Evolutionary conservation across 2,329 filamentous ascomycete species (phyloP), one percentile per base, ranked within the genome.

Genomic region (Diaporthe sp.): DNA sequence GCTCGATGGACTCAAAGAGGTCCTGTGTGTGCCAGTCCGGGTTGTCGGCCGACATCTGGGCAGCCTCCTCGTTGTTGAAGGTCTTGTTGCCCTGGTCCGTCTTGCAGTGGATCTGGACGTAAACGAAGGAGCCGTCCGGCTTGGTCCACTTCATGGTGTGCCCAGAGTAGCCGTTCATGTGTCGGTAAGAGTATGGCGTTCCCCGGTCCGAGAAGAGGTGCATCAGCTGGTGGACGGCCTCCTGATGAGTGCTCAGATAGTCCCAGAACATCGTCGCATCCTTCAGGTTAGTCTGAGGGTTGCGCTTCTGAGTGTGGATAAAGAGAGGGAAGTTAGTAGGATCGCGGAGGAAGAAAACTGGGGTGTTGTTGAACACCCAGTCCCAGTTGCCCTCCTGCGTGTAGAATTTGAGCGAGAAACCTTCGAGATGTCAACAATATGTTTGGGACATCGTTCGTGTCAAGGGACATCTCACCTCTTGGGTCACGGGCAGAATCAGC

Each of bases 401-500:
- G 80, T 95, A 95, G 79, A 94, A 91, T 82, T 94, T 94, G 74
- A 94, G 83, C 0, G 94, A 93, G 78, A 95, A 96, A 1, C 77
- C 77, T 74, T 25, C 3, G 3, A n/a, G 1, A 39, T n/a, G 69
- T 72, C 28, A 73, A 70, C 28, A n/a, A 2, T 37, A 5, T 65
- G 39, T 17, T n/a, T 9, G n/a, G 2, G 2, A 12, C 4, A 39
- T 3, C 31, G 39, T n/a, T 44, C 37, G 17, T 25, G 4, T 34
- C n/a, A n/a, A 39, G 39, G 57, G 13, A 6, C 2, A 7, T 34
- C 37, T 39, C 46, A 77, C 94, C 94, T 61, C 94, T 89, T 4
- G 95, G 92, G 86, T 96, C 94, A 19, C 94, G 90, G 0, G 95
- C 94, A 0, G 93, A 95, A 81, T 96, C 94, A 3, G 94, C 92